Evolutionary conservation across 331 rosid genomes (phyloP).

Genomic region (Cydonia oblonga): DNA sequence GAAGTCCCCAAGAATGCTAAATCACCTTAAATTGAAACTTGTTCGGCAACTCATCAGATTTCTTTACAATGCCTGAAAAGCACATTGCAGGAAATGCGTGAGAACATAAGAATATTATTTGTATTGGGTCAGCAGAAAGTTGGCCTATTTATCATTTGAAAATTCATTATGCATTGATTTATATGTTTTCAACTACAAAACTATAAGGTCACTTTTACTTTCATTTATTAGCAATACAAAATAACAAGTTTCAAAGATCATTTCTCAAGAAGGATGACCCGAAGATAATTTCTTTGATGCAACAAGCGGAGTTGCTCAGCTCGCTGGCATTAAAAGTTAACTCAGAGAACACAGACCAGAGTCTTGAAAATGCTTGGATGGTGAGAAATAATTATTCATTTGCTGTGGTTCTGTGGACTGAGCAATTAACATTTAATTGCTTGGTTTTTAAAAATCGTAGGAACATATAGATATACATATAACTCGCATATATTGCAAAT

Average conservation of each 20-base stretch:
- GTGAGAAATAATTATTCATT: constrained; percentile 34
- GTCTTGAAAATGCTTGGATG: constrained; percentile 98
- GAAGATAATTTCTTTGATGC: constrained; percentile 64
- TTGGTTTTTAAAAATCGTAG: too few relatives aligned
- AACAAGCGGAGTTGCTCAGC: constrained; percentile 89
- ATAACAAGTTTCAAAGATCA: constrained; percentile 49
- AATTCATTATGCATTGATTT: neutral
- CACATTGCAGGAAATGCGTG: neutral
- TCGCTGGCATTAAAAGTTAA: constrained; percentile 81
- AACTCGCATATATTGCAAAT: neutral
- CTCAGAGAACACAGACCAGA: constrained; percentile 73
- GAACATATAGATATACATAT: neutral
- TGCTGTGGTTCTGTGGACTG: neutral
- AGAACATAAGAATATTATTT: constrained; percentile 9
- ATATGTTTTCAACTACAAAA: neutral
- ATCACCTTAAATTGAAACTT: constrained; percentile 1
- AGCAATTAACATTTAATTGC: neutral
- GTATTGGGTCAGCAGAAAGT: constrained; percentile 3
- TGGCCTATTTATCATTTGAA: constrained; percentile 6
- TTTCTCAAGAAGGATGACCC: constrained; percentile 88
- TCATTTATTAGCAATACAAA: constrained; percentile 34
- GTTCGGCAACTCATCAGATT: constrained; percentile 9
- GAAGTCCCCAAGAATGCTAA: constrained; percentile 40
- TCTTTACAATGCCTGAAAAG: constrained; percentile 10
- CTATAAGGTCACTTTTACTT: constrained; percentile 14